Evolutionary conservation across 441 rosid species (phyloP).

Genomic region (Manihot esculenta): DNA sequence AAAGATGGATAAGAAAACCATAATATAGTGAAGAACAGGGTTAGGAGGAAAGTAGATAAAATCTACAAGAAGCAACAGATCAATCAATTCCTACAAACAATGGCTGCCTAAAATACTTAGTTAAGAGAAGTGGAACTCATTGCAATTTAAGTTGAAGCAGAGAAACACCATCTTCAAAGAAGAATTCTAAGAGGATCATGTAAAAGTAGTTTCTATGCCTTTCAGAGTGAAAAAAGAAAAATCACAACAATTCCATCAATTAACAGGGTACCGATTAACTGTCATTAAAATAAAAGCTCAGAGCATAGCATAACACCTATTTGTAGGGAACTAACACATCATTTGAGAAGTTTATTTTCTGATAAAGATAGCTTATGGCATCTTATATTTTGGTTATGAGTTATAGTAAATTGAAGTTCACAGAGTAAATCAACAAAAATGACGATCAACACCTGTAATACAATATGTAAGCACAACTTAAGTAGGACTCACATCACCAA

Average conservation of each 20-base stretch:
- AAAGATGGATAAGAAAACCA: conserved; percentile 16
- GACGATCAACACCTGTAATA: background rate
- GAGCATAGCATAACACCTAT: background rate
- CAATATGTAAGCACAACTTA: background rate
- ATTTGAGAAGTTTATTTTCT: background rate
- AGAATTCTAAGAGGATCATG: conserved; percentile 2
- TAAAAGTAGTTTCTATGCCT: background rate
- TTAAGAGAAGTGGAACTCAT: background rate
- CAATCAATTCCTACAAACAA: conserved; percentile 8
- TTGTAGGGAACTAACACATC: background rate
- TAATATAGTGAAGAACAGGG: background rate
- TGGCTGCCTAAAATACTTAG: background rate
- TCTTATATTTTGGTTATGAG: conserved; percentile 14
- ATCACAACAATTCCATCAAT: background rate
- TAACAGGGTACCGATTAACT: background rate
- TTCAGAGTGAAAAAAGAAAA: background rate
- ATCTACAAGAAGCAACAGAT: conserved; percentile 19
- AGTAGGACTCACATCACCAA: conserved; percentile 75
- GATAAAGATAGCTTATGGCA: background rate
- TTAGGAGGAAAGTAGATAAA: background rate
- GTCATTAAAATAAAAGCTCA: background rate
- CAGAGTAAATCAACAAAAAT: background rate
- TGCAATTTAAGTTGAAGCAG: background rate
- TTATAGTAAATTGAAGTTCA: background rate
- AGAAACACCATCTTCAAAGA: background rate